These are phyloP conservation scores for Xerocomellus intermedius DNA, from an alignment of 768 basidiomycete genomes.

Conservation along the genomic window DNA sequence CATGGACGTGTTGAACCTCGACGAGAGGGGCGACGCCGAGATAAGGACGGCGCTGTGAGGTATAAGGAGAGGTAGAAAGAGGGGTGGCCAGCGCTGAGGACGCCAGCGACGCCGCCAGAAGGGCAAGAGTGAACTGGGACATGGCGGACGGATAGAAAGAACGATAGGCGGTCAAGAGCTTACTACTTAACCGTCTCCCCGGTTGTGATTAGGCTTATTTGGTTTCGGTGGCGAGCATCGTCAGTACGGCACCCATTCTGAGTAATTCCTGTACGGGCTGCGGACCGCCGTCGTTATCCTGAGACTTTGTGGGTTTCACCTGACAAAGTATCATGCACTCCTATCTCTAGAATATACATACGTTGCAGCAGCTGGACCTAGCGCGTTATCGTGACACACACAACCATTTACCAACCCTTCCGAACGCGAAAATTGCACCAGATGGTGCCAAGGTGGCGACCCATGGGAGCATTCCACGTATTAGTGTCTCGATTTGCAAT, in stretches of 20 bases:
- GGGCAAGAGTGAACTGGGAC: conserved; percentile 32
- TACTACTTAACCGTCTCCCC: conserved; percentile 24
- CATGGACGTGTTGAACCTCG: conserved; percentile 60
- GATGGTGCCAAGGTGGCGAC: neutral
- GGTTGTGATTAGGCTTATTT: conserved; percentile 28
- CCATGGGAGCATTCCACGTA: conserved; percentile 1
- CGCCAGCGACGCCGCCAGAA: conserved; percentile 40
- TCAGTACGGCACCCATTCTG: neutral
- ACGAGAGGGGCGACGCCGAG: conserved; percentile 61
- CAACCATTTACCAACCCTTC: neutral
- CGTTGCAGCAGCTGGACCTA: neutral
- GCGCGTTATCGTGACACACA: neutral
- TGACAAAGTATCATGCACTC: neutral
- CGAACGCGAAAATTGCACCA: neutral
- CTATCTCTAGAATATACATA: neutral
- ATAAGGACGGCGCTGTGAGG: conserved; percentile 39
- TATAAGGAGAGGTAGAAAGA: conserved; percentile 43
- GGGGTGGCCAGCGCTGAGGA: conserved; percentile 38
- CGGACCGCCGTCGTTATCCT: neutral
- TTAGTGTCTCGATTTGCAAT: neutral
- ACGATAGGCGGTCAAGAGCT: neutral
- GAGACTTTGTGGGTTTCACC: neutral
- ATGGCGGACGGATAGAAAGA: conserved; percentile 30
- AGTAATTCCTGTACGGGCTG: neutral
- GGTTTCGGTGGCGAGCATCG: conserved; percentile 22